Percentiles rank a stretch among this genome's conserved stretches.
Conservation (phyloP, 768 basidiomycete species). For the Krasilnikovozyma curviuscula region DNA sequence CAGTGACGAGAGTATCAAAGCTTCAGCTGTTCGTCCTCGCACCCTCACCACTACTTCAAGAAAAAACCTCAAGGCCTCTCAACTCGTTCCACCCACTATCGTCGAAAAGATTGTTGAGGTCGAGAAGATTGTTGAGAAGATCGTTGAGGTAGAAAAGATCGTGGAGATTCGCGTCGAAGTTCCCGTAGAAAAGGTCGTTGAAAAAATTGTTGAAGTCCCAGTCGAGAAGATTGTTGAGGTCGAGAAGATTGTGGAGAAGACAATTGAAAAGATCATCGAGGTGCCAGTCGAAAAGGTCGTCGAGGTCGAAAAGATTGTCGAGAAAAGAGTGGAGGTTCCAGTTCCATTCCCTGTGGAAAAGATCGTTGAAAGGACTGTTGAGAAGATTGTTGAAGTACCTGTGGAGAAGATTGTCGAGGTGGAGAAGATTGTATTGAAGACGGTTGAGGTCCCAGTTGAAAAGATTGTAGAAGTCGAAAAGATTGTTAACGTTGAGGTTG, state of each 20-base stretch:
- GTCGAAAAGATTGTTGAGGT: constrained; percentile 17
- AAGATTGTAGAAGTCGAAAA: constrained; percentile 17
- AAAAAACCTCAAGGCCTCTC: background rate
- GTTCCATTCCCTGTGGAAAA: constrained; percentile 17
- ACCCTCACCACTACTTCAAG: background rate
- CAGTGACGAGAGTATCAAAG: constrained; percentile 4
- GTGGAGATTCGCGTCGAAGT: constrained; percentile 17
- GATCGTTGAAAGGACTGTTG: constrained; percentile 7
- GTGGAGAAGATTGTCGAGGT: constrained; percentile 21
- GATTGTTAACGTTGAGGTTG: constrained; percentile 17
- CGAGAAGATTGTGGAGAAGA: constrained; percentile 5
- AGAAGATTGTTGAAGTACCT: constrained; percentile 11
- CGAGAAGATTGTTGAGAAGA: constrained; percentile 18
- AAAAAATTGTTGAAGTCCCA: constrained; percentile 3
- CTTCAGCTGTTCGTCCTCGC: background rate
- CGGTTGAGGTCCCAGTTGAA: constrained; percentile 22
- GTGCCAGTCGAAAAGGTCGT: constrained; percentile 18
- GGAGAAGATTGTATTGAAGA: constrained; percentile 20
- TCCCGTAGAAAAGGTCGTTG: constrained; percentile 6
- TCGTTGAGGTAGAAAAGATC: constrained; percentile 20
- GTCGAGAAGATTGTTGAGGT: constrained; percentile 13
- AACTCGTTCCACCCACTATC: background rate
- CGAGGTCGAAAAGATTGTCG: constrained; percentile 17
- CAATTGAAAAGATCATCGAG: constrained; percentile 17
- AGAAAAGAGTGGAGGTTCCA: constrained; percentile 14